Conservation (phyloP, 2,329 filamentous ascomycete species). For the Saccharata proteae region DNA sequence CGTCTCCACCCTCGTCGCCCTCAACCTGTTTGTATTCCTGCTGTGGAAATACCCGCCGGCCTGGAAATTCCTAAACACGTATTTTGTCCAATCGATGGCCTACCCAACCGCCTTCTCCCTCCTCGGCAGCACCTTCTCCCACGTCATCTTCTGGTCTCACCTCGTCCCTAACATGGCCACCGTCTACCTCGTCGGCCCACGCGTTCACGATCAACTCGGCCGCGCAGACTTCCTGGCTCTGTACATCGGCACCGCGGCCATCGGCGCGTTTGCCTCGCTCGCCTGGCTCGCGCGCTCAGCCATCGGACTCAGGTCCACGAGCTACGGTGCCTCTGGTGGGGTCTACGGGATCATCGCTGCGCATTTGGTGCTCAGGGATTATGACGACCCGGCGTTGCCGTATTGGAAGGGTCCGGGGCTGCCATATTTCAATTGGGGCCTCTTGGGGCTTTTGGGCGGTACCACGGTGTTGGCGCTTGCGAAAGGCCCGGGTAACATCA, state of each 20-base stretch:
- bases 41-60: slow-evolving; percentile 53
- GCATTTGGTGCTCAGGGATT: slow-evolving; percentile 20
- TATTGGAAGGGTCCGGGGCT: slow-evolving; percentile 17
- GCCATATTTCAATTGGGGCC: no score
- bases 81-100: slow-evolving; percentile 53
- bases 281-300: slow-evolving; percentile 19
- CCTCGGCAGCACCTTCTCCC: slow-evolving; percentile 56
- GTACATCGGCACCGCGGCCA: slow-evolving; percentile 20
- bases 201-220: slow-evolving; percentile 22
- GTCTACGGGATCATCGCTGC: slow-evolving; percentile 21
- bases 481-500: no score
- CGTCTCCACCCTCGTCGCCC: slow-evolving; percentile 46
- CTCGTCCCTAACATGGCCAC: slow-evolving; percentile 51
- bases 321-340: slow-evolving; percentile 21
- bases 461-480: no score
- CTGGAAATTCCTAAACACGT: slow-evolving; percentile 56
- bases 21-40: slow-evolving; percentile 46
- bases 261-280: slow-evolving; percentile 16
- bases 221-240: slow-evolving; percentile 23
- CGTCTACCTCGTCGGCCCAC: slow-evolving; percentile 53
- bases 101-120: slow-evolving; percentile 51
- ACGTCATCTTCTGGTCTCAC: slow-evolving; percentile 51
- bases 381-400: slow-evolving; percentile 20
- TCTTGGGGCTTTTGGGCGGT: no score
- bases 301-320: slow-evolving; percentile 15